Evolutionary conservation across 345 rosid species (phyloP).

Genomic region (Mangifera indica): DNA sequence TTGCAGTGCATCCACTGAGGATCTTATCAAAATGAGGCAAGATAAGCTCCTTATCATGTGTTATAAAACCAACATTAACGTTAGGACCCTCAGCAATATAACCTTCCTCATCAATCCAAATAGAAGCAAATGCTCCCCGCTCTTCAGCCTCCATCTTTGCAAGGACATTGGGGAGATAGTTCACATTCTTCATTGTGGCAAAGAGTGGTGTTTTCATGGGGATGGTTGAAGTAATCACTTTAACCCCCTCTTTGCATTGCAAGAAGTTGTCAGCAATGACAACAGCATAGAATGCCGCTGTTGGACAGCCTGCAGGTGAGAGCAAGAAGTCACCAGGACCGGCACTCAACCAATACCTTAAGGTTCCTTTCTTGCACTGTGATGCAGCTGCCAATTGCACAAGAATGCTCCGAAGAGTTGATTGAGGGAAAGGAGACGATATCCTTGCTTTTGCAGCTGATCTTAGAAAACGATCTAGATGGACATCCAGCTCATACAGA

Average conservation of each 20-base stretch:
- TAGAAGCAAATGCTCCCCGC: slow-evolving; percentile 52
- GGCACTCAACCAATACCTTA: slow-evolving; percentile 64
- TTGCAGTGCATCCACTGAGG: slow-evolving; percentile 69
- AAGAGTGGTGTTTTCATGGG: slow-evolving; percentile 61
- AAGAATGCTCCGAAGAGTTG: slow-evolving; percentile 60
- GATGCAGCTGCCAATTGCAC: slow-evolving; percentile 53
- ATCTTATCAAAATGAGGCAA: slow-evolving; percentile 63
- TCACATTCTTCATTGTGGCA: slow-evolving; percentile 61
- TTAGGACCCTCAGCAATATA: slow-evolving; percentile 68
- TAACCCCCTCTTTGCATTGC: slow-evolving; percentile 58
- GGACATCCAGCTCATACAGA: slow-evolving; percentile 64
- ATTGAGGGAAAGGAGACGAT: slow-evolving; percentile 55
- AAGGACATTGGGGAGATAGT: slow-evolving; percentile 65
- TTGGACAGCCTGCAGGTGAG: slow-evolving; percentile 55
- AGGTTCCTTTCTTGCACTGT: slow-evolving; percentile 56
- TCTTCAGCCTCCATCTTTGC: slow-evolving; percentile 71
- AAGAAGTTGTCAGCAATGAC: slow-evolving; percentile 50
- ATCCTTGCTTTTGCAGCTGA: slow-evolving; percentile 60
- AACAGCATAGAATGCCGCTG: slow-evolving; percentile 68
- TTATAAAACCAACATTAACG: slow-evolving; percentile 61
- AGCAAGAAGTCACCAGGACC: slow-evolving; percentile 73
- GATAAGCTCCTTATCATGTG: slow-evolving; percentile 51
- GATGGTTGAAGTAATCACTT: slow-evolving; percentile 56
- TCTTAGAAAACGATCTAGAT: slow-evolving; percentile 58
- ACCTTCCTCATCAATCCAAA: slow-evolving; percentile 65